phyloP scores from a whole-genome alignment of 2,329 filamentous ascomycete species.

The Xylaria sp. region DNA sequence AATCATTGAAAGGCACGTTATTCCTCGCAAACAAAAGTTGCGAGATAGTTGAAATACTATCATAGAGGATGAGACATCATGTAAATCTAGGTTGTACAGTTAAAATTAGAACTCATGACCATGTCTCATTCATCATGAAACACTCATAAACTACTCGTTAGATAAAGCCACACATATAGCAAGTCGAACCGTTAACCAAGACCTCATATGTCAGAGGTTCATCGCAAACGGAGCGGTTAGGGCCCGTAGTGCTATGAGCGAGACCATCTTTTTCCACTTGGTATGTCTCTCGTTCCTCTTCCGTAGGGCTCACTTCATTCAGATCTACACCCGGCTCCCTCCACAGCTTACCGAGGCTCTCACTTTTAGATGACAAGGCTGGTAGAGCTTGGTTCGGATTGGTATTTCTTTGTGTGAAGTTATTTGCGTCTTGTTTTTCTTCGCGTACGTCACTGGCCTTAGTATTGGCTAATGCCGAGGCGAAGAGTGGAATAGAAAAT shows the following conservation, averaged over 20 bases:
- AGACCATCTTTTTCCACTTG: background rate
- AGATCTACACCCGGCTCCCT: background rate
- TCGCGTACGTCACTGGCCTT: too few species aligned
- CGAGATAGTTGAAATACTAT: too few species aligned
- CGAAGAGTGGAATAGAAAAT: background rate
- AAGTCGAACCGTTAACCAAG: background rate
- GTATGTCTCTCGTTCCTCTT: background rate
- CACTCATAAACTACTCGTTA: background rate
- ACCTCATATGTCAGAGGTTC: background rate
- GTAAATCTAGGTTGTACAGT: too few species aligned
- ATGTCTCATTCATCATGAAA: background rate
- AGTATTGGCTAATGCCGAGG: background rate
- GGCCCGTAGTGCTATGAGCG: background rate
- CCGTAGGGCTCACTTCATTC: background rate
- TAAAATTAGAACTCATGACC: background rate
- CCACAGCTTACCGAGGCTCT: background rate
- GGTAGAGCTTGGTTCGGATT: background rate
- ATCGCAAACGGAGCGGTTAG: background rate
- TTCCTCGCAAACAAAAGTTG: too few species aligned
- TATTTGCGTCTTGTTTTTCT: too few species aligned
- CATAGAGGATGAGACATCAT: too few species aligned
- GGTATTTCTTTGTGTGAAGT: too few species aligned
- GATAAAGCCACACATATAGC: slow-evolving; percentile 3
- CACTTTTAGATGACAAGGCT: too few species aligned
- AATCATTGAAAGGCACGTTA: too few species aligned